Evolutionary conservation across 345 rosid species (phyloP).

Genomic region (Moricandia arvensis): DNA sequence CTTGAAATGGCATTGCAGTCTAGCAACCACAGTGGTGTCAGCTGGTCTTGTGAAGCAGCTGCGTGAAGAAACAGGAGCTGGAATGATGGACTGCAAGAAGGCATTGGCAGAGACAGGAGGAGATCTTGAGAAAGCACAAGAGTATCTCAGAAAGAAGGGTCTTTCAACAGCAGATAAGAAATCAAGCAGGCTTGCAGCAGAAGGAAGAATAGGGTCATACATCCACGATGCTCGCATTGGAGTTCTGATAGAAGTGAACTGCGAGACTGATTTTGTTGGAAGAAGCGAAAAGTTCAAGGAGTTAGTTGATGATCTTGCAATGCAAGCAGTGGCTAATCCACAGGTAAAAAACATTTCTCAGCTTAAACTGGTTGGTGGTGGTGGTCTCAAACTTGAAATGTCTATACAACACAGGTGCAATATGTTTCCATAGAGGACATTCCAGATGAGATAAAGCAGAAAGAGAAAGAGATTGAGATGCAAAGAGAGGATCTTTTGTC

Average conservation of each 20-base stretch:
- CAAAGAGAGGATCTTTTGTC: conserved; percentile 86
- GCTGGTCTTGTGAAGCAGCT: conserved; percentile 89
- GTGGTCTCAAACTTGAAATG: conserved; percentile 7
- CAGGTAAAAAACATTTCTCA: conserved; percentile 32
- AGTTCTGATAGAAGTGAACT: conserved; percentile 85
- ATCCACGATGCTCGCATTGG: conserved; percentile 91
- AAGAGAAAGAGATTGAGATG: conserved; percentile 88
- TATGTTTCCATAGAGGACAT: conserved; percentile 71
- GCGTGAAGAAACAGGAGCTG: conserved; percentile 95
- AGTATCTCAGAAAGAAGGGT: conserved; percentile 91
- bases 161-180: conserved; percentile 92
- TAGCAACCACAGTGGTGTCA: conserved; percentile 53
- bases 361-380: conserved; percentile 1
- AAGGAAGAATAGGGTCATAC: conserved; percentile 92
- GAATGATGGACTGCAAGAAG: conserved; percentile 99
- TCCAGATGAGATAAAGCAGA: conserved; percentile 47
- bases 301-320: conserved; percentile 84
- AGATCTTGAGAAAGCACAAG: conserved; percentile 90
- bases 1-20: conserved; percentile 44
- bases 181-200: conserved; percentile 89
- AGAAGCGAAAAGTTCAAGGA: conserved; percentile 87
- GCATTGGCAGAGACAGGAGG: conserved; percentile 89
- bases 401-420: conserved; percentile 43
- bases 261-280: conserved; percentile 95
- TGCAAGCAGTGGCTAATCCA: conserved; percentile 91